A percentile compares a stretch with the other conserved stretches of the same genome.
These are phyloP conservation scores for Daldinia eschscholtzii DNA, from an alignment of 2,329 filamentous ascomycete species.

Conservation along the genomic window DNA sequence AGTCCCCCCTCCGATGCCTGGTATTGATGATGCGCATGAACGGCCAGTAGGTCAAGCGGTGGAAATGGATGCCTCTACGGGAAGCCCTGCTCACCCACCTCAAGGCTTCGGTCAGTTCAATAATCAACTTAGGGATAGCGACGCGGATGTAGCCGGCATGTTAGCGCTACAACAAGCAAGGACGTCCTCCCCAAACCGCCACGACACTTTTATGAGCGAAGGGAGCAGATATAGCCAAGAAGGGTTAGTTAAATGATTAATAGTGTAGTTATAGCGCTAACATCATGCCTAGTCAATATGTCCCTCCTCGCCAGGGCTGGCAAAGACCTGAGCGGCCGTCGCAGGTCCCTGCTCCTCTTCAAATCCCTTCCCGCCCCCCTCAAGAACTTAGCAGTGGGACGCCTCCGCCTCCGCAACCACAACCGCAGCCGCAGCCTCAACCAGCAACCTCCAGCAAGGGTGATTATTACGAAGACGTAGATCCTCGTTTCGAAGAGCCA, in stretches of 20 bases:
- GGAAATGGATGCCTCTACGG: constrained; percentile 83
- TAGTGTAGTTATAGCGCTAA: constrained; percentile 53
- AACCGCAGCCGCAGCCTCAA: constrained; percentile 50
- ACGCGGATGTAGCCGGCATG: constrained; percentile 80
- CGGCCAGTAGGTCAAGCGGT: constrained; percentile 73
- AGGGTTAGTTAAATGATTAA: constrained; percentile 69
- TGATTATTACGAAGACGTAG: constrained; percentile 92
- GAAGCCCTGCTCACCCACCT: constrained; percentile 61
- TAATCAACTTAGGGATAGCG: constrained; percentile 69
- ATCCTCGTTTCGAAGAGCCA: constrained; percentile 81
- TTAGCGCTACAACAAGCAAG: constrained; percentile 74
- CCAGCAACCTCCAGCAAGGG: constrained; percentile 46
- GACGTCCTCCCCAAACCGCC: constrained; percentile 54
- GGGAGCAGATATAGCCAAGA: constrained; percentile 79
- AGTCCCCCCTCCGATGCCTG: constrained; percentile 73
- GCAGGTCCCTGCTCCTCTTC: constrained; percentile 61
- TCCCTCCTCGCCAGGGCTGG: constrained; percentile 70
- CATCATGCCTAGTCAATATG: constrained; percentile 61
- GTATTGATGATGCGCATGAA: constrained; percentile 53
- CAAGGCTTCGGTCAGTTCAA: constrained; percentile 61
- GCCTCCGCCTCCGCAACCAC: constrained; percentile 54
- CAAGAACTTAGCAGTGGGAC: constrained; percentile 56
- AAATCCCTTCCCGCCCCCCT: constrained; percentile 51
- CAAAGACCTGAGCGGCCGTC: constrained; percentile 59
- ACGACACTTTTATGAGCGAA: constrained; percentile 71